Evolutionary conservation across 2,329 filamentous ascomycete genomes (phyloP), one percentile per base, ranked within the genome.

Genomic region (Alternaria angustiovoidea): DNA sequence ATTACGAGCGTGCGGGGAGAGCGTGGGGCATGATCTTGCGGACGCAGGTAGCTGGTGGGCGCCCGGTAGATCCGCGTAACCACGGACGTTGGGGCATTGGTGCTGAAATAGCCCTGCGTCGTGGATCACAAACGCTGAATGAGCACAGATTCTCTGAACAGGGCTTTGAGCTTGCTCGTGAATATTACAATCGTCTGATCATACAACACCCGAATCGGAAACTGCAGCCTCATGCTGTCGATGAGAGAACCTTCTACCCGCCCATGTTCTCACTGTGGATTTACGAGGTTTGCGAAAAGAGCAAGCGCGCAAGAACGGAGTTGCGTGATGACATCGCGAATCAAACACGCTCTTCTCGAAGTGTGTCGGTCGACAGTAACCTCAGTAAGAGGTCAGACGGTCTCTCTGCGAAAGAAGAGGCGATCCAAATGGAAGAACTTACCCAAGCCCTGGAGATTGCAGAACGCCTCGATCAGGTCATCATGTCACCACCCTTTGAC

Each of bases 241-340:
- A 87, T 65, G 88, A 91, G 11, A 74, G 91, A 38, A 88, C 92
- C 62, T 96, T 97, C 75, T 94, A 93, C 80, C 89, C 91, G 14
- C 90, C 91, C 14, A 86, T 96, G 80, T 89, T 94, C 68, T 88
- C 88, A 49, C 86, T 93, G 46, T 94, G 95, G 86, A 86, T 97
- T 52, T 94, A 92, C 75, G 87, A 91, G 62, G 82, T 89, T 1
- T 87, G 91, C 71, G 83, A 87, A 47, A 76, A 73, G 59, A 78
- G 88, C 88, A 80, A 85, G 85, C 71, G 80, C 76, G 55, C 72
- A 74, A 51, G 84, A 42, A 32, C 49, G 41, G 61, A 44, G 30
- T 41, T 51, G n/a, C 56, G 54, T 26, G 48, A 59, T 26, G 51
- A 52, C 11, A 48, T 57, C 5, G 39, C 30, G 11, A 46, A 30